Evolutionary conservation across 148 eudicot species (phyloP), one percentile per base, ranked within the genome.

Genomic region (Rheum nobile): DNA sequence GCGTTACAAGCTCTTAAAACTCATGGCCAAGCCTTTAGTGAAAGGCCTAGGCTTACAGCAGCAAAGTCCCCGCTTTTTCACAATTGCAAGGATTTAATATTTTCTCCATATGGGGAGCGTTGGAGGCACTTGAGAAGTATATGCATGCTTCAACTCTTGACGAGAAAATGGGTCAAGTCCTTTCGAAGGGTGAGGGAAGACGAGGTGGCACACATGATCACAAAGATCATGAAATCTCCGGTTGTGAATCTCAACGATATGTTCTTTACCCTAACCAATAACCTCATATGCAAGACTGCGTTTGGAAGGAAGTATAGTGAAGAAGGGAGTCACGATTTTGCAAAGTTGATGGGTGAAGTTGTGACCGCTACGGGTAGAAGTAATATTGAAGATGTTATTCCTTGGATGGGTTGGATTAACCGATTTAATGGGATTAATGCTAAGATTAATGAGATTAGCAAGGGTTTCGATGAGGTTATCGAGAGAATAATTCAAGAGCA

Each of bases 371-470:
- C 28, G 8, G 67, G 34, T 0, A 28, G 67, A 11, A 59, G 28
- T 12, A 59, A 59, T 1, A 13, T 59, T 59, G 65, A 54, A 12
- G 65, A 72, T 11, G 52, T 47, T 35, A 24, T 72, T 48, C 75
- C 75, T 44, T 72, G 75, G 65, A 47, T 72, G 37, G 75, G 39
- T 14, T 72, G 75, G 75, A 47, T 72, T 16, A 72, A 72, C 16
- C 5, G 28, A 19, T 35, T 72, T 34, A 72, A 17, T 50, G 75
- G 75, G n/a, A 21, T 46, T 7, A 28, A 72, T 50, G 43, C 75
- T 46, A 72, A 50, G 35, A 26, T 59, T 3, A 59, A 59, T 59
- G 6, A n/a, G 34, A 11, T 59, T 59, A 59, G 67, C 34, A 59
- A 59, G 35, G 67, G 67, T 8, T 59, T 59, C 1, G 44, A 35